Evolutionary conservation across 2,329 filamentous ascomycete species (phyloP).

Genomic region (Colletotrichum sp.): DNA sequence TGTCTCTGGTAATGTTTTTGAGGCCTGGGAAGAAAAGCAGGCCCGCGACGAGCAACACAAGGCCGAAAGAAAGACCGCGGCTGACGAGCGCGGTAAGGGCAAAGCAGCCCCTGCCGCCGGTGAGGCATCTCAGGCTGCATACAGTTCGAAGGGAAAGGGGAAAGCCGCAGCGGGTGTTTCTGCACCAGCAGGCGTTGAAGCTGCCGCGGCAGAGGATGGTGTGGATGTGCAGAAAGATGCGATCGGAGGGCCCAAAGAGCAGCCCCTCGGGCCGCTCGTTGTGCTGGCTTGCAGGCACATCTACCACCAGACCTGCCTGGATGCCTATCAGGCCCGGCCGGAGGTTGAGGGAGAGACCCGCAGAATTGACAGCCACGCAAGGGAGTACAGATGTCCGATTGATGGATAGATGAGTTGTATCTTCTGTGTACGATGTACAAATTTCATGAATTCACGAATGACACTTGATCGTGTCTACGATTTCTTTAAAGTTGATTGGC

Average conservation of each 20-base stretch:
- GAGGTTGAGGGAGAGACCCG: constrained; percentile 46
- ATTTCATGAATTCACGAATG: constrained; percentile 20
- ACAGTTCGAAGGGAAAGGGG: constrained; percentile 58
- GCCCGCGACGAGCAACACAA: constrained; percentile 50
- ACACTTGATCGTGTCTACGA: neutral
- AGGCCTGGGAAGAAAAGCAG: constrained; percentile 76
- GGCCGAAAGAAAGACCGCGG: constrained; percentile 46
- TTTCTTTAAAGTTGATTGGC: neutral
- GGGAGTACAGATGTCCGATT: constrained; percentile 62
- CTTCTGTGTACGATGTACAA: constrained; percentile 19
- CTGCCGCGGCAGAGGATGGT: constrained; percentile 42
- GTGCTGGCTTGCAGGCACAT: constrained; percentile 75
- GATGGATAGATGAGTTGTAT: constrained; percentile 47
- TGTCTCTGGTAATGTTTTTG: constrained; percentile 77
- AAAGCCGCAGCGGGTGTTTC: constrained; percentile 58
- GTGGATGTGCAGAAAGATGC: constrained; percentile 37
- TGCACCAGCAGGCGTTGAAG: constrained; percentile 30
- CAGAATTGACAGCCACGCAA: constrained; percentile 46
- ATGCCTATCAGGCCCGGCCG: constrained; percentile 64
- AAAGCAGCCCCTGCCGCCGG: constrained; percentile 35
- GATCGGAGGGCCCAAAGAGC: constrained; percentile 36
- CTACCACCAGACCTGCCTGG: constrained; percentile 72
- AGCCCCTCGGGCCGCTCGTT: constrained; percentile 67
- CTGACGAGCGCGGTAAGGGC: constrained; percentile 43
- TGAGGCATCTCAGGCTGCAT: constrained; percentile 23